A percentile compares a stretch with the other conserved stretches of the same genome.
These are phyloP conservation scores for Clitopilus hobsonii DNA, from an alignment of 768 basidiomycete genomes.

Conservation along the genomic window DNA sequence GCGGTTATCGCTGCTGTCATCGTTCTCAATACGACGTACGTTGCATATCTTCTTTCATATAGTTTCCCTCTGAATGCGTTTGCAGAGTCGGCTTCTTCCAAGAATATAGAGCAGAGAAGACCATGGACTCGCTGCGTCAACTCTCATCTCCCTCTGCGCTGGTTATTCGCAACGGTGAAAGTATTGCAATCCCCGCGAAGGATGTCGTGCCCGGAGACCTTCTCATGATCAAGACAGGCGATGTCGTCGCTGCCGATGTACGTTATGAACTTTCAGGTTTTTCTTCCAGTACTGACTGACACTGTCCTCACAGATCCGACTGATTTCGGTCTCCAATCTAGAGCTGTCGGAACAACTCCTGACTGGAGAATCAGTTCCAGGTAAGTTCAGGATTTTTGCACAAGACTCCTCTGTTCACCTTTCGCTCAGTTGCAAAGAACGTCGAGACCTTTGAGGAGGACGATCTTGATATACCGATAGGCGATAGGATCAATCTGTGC, in stretches of 20 bases:
- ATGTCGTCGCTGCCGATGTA: constrained; percentile 42
- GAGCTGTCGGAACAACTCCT: constrained; percentile 48
- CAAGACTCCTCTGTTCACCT: neutral
- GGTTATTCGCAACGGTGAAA: constrained; percentile 37
- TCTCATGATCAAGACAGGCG: constrained; percentile 33
- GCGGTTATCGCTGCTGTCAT: constrained; percentile 45
- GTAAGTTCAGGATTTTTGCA: constrained; percentile 9
- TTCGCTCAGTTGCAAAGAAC: constrained; percentile 31
- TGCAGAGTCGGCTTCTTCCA: constrained; percentile 38
- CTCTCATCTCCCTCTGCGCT: constrained; percentile 43
- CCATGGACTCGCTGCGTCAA: constrained; percentile 44
- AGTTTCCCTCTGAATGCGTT: no score
- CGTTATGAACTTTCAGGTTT: constrained; percentile 2
- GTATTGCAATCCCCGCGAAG: constrained; percentile 33
- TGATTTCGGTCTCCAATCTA: constrained; percentile 40
- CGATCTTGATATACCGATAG: constrained; percentile 32
- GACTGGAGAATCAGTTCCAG: constrained; percentile 49
- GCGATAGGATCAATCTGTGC: constrained; percentile 38
- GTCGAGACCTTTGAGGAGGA: constrained; percentile 22
- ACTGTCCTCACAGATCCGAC: constrained; percentile 23
- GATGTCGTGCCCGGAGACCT: constrained; percentile 39
- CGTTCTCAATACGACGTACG: constrained; percentile 34
- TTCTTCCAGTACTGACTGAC: neutral
- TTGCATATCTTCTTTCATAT: neutral
- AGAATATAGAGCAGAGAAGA: constrained; percentile 45